phyloP scores from a whole-genome alignment of 176 grass and related monocot species.

The Carex cristatella region DNA sequence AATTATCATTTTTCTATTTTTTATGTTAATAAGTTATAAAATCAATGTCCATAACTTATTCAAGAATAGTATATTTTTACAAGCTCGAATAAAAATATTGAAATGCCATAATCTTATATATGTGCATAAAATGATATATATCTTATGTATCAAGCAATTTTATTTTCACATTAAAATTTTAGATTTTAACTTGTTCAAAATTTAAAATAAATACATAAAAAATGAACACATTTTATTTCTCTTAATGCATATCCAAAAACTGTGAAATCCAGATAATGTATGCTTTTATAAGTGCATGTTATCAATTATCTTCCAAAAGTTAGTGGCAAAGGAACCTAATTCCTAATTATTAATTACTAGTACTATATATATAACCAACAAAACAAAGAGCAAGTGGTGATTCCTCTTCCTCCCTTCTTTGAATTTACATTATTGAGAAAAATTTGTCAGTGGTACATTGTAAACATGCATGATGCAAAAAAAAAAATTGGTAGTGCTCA shows the following conservation, averaged over 20 bases:
- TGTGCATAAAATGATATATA: too few relatives aligned
- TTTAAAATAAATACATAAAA: too few relatives aligned
- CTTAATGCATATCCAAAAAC: background rate
- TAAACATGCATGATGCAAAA: background rate
- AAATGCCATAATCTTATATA: too few relatives aligned
- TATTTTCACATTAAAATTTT: too few relatives aligned
- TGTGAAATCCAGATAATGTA: background rate
- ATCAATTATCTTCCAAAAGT: background rate
- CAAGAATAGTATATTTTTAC: too few relatives aligned
- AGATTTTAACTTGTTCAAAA: too few relatives aligned
- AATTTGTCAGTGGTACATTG: background rate
- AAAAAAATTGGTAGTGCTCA: background rate
- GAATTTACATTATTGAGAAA: background rate
- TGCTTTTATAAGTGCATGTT: background rate
- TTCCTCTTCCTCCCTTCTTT: background rate
- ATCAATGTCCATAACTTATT: too few relatives aligned
- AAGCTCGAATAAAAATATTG: too few relatives aligned
- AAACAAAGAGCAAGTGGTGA: background rate
- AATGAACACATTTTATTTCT: too few relatives aligned
- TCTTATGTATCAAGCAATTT: too few relatives aligned
- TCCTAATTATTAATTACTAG: background rate
- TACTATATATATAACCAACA: background rate
- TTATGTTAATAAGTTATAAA: too few relatives aligned
- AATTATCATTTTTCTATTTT: too few relatives aligned
- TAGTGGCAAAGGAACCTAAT: conserved; percentile 2